Base-by-base conservation (phyloP, 176 grass and related monocot genomes). In the Coix lacrymajobi region DNA sequence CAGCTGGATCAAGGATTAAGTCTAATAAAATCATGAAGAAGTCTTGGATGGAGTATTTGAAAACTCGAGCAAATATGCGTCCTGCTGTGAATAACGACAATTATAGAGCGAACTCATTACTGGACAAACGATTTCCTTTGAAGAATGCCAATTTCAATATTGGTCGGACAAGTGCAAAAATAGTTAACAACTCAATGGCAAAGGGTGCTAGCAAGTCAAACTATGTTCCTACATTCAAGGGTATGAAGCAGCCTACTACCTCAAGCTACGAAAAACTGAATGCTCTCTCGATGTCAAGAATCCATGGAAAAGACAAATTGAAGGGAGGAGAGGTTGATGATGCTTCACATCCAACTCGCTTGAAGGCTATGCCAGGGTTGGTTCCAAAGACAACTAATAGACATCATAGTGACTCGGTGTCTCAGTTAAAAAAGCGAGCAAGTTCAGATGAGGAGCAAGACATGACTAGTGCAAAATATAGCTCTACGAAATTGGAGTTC, bases 21-120 rank as follows among this genome's bases (percentile, higher is more conserved):
- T 19, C 15, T 19, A n/a, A n/a, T n/a, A 2, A 2, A 49, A 20
- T 52, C 22, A 0, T 0, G 0, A 1, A 22, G 0, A 52, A 3
- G 0, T 52, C 19, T 52, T 1, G 1, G 19, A 52, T 8, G 2
- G 2, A 52, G 19, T 52, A 3, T 52, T 0, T 2, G 0, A 20
- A 7, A 51, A 1, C 1, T 52, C 17, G 0, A 52, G 7, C 19
- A 19, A 6, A 19, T 19, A 52, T 52, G 48, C 2, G 19, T 51
- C 16, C 48, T 49, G 5, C 2, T 11, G 39, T 2, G 2, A 11
- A 41, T 41, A 41, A 41, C 2, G 39, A 2, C 39, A 41, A 41
- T 41, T 10, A 41, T 11, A 41, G 6, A 41, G 39, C 3, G 41
- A 43, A 43, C 11, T 10, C n/a, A n/a, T n/a, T n/a, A n/a, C n/a